These are phyloP conservation scores for Acanthamoeba culbertsoni DNA, from an alignment of 208 protist genomes.

Conservation along the genomic window DNA sequence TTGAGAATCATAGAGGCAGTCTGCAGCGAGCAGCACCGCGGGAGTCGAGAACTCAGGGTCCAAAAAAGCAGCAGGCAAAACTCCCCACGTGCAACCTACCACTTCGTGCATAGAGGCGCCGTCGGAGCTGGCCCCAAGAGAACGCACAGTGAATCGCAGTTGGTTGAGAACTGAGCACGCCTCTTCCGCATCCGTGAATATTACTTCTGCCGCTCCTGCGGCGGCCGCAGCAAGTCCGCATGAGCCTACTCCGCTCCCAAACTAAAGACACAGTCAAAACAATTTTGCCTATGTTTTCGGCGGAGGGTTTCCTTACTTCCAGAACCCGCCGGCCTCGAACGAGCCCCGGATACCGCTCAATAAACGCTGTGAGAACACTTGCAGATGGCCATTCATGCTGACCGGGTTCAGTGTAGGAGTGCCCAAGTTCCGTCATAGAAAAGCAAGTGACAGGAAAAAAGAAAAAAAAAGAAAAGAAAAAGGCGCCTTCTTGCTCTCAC, in stretches of 20 bases:
- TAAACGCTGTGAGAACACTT: not conserved
- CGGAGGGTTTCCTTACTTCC: not conserved
- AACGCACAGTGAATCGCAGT: not conserved
- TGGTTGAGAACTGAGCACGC: not conserved
- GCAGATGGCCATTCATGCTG: not conserved
- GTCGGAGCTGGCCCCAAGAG: not conserved
- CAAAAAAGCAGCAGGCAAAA: not conserved
- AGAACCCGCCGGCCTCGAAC: not conserved
- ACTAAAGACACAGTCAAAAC: not conserved
- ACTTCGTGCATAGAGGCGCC: not conserved
- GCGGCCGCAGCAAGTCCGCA: not conserved
- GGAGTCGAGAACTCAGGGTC: not conserved
- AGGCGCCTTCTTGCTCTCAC: too few species aligned
- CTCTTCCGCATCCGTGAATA: constrained; percentile 24
- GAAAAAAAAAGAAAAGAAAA: too few species aligned
- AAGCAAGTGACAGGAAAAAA: too few species aligned
- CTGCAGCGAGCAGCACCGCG: not conserved
- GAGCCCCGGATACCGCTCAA: not conserved
- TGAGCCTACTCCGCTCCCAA: not conserved
- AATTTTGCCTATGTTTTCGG: not conserved
- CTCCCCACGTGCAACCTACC: not conserved
- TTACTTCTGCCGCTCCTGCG: not conserved
- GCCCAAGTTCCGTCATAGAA: too few species aligned
- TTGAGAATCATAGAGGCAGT: not conserved
- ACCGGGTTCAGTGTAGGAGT: not conserved